Evolutionary conservation across 768 basidiomycete species (phyloP).

Genomic region (Amanita rimosa): DNA sequence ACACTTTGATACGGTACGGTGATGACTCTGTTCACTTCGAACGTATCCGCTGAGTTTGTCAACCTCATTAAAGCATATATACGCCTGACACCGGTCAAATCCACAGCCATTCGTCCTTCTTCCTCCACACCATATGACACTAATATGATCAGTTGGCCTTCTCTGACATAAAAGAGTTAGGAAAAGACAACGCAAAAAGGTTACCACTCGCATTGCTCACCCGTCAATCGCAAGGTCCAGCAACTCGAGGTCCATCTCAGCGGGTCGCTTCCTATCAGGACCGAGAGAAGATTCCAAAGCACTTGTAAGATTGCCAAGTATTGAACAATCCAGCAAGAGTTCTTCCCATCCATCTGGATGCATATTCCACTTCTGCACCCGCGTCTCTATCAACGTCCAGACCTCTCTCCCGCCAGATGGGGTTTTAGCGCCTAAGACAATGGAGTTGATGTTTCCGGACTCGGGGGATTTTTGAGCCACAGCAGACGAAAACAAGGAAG

Average conservation of each 20-base stretch:
- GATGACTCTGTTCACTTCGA: slow-evolving; percentile 37
- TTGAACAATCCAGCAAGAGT: slow-evolving; percentile 41
- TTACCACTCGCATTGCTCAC: slow-evolving; percentile 21
- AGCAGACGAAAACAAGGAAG: slow-evolving; percentile 32
- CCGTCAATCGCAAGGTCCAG: slow-evolving; percentile 55
- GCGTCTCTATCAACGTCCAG: slow-evolving; percentile 59
- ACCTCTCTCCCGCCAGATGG: slow-evolving; percentile 38
- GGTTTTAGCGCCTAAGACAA: slow-evolving; percentile 37
- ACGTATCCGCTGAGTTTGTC: slow-evolving; percentile 25
- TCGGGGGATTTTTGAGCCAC: slow-evolving; percentile 29
- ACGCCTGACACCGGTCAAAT: slow-evolving; percentile 37
- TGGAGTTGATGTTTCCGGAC: slow-evolving; percentile 52
- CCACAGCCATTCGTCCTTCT: slow-evolving; percentile 23
- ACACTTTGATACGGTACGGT: slow-evolving; percentile 73
- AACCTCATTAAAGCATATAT: slow-evolving; percentile 55
- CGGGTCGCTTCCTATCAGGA: slow-evolving; percentile 21
- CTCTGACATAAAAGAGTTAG: slow-evolving; percentile 18
- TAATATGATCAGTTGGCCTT: slow-evolving; percentile 46
- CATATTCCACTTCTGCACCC: slow-evolving; percentile 63
- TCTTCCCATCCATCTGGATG: slow-evolving; percentile 64
- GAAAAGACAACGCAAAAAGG: not conserved
- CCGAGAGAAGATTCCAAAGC: slow-evolving; percentile 35
- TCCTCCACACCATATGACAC: slow-evolving; percentile 56
- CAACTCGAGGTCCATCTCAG: slow-evolving; percentile 55
- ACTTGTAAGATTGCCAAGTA: slow-evolving; percentile 34